These are phyloP conservation scores for Puccinia horiana DNA, from an alignment of 1,284 basidiomycete genomes.

Conservation along the genomic window DNA sequence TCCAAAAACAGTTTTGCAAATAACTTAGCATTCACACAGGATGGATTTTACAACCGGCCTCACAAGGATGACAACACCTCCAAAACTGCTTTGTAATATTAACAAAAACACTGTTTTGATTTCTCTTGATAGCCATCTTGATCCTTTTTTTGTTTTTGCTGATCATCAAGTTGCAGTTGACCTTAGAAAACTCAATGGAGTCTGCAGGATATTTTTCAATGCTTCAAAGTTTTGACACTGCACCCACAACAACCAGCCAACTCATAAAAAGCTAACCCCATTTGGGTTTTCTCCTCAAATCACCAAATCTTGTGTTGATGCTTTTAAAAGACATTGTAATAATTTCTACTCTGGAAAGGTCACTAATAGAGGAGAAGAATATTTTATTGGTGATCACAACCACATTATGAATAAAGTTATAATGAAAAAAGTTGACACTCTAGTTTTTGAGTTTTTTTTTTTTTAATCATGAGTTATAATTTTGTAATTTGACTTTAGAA, in stretches of 20 bases:
- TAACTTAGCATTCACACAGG: not conserved
- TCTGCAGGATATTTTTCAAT: not conserved
- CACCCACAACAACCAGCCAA: not conserved
- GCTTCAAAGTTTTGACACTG: not conserved
- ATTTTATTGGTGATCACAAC: not conserved
- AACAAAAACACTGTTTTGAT: not conserved
- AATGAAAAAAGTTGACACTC: too few relatives aligned
- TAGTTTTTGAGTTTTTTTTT: too few relatives aligned
- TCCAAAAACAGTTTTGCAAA: not conserved
- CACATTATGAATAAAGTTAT: conserved; percentile 56
- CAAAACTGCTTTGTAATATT: not conserved
- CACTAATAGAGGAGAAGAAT: not conserved
- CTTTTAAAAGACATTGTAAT: not conserved
- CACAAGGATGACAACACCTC: not conserved
- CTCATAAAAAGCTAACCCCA: not conserved
- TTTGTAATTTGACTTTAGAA: too few relatives aligned
- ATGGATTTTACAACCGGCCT: not conserved
- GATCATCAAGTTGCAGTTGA: conserved; percentile 9
- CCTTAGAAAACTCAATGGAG: not conserved
- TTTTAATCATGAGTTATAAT: too few relatives aligned
- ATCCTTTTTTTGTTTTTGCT: conserved; percentile 13
- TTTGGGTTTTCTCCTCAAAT: conserved; percentile 14
- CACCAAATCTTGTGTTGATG: not conserved
- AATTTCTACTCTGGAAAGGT: not conserved
- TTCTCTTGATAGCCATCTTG: not conserved